Conservation (phyloP, 306 rosid genomes). For the Psophocarpus tetragonolobus region DNA sequence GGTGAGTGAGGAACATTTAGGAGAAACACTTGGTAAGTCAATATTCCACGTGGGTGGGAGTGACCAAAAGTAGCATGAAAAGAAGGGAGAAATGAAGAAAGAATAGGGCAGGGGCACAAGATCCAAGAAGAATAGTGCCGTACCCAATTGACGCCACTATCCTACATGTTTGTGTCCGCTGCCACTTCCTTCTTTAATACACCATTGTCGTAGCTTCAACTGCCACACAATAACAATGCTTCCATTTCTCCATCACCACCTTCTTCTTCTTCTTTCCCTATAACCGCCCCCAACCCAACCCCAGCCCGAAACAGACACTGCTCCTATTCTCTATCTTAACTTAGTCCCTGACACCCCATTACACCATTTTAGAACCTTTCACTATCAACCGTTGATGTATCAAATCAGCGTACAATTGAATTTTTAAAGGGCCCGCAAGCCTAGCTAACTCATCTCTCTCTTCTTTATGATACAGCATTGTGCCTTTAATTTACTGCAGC, state of each 20-base stretch:
- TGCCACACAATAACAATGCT: constrained; percentile 6
- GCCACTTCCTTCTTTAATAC: constrained; percentile 28
- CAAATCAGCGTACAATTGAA: constrained; percentile 22
- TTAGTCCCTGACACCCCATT: constrained; percentile 30
- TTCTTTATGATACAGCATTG: constrained; percentile 6
- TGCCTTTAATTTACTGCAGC: not conserved
- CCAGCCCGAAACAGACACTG: constrained; percentile 31
- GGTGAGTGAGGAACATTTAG: not conserved
- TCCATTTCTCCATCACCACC: not conserved
- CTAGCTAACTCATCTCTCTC: constrained; percentile 9
- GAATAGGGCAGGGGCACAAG: constrained; percentile 41
- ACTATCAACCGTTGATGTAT: constrained; percentile 25
- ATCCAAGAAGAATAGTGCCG: constrained; percentile 43
- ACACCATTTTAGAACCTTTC: constrained; percentile 30
- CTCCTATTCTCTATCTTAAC: constrained; percentile 29
- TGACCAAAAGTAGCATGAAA: constrained; percentile 26
- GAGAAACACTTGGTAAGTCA: constrained; percentile 22
- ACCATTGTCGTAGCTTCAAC: not conserved
- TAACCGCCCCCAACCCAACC: constrained; percentile 27
- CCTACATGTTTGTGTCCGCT: constrained; percentile 13
- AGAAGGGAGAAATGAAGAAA: constrained; percentile 13
- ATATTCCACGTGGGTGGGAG: constrained; percentile 36
- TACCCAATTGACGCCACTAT: constrained; percentile 34
- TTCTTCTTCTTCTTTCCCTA: not conserved
- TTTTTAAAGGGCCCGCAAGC: not conserved